phyloP scores from a whole-genome alignment of 75 land plant species.

The Sequoiadendron giganteum region DNA sequence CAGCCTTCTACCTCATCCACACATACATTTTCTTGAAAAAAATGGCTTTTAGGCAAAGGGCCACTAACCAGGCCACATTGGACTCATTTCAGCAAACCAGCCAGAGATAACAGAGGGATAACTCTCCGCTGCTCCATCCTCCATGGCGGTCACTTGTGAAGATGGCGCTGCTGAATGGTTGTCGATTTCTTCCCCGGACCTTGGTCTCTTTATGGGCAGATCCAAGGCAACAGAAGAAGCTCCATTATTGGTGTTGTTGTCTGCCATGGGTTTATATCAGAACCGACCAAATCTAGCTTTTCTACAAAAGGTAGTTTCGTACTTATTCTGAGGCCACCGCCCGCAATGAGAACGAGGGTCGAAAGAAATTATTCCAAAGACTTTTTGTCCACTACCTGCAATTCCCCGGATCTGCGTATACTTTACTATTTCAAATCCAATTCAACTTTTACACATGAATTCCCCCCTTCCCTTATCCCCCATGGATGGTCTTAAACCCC shows the following conservation, averaged over 20 bases:
- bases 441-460: not conserved
- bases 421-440: not conserved
- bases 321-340: not conserved
- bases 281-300: constrained; percentile 3
- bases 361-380: not conserved
- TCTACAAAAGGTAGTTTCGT: not conserved
- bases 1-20: not conserved
- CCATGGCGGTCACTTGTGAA: not conserved
- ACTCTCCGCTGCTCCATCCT: not conserved
- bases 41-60: not conserved
- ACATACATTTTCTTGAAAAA: not conserved
- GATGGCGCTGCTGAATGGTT: not conserved
- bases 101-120: constrained; percentile 57
- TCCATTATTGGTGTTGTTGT: not conserved
- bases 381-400: not conserved
- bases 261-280: not conserved
- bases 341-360: not conserved
- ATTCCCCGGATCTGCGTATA: not conserved
- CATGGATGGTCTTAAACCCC: not conserved
- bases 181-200: not conserved
- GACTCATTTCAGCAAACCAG: constrained; percentile 78
- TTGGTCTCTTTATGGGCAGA: not conserved
- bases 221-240: not conserved
- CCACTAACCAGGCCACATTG: constrained; percentile 71
- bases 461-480: not conserved